A percentile compares a stretch with the other conserved stretches of the same genome.
Conservation (phyloP, 164 flowering plant genomes). For the Vitis vinifera region DNA sequence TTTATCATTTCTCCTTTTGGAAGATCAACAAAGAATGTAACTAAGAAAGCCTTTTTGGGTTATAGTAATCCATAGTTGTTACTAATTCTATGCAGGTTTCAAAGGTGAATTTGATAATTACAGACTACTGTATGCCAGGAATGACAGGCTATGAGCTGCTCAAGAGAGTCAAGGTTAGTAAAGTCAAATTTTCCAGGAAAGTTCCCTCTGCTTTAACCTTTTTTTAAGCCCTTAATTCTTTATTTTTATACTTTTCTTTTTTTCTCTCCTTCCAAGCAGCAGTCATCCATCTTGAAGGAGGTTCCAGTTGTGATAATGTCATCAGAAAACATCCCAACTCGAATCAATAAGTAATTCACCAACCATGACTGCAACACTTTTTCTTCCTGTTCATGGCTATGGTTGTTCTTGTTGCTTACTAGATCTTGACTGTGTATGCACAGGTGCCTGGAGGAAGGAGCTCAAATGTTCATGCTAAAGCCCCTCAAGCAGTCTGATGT, state of each 20-base stretch:
- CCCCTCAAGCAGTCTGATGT: constrained; percentile 68
- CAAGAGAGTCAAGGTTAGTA: constrained; percentile 65
- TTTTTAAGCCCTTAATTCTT: too few relatives aligned
- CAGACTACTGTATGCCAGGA: constrained; percentile 90
- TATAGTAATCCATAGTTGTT: too few relatives aligned
- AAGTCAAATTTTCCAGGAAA: too few relatives aligned
- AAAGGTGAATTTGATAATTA: constrained; percentile 67
- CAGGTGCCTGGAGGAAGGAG: constrained; percentile 81
- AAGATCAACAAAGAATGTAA: too few relatives aligned
- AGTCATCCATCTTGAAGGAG: constrained; percentile 62
- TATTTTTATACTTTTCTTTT: too few relatives aligned
- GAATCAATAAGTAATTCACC: constrained; percentile 51
- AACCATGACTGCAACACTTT: too few relatives aligned
- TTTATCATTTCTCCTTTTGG: too few relatives aligned
- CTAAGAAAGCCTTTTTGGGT: too few relatives aligned
- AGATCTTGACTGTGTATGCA: too few relatives aligned
- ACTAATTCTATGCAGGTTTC: constrained; percentile 25
- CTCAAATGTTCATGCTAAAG: constrained; percentile 67
- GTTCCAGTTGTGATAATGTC: constrained; percentile 87
- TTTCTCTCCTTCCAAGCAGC: constrained; percentile 34
- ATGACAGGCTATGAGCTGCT: constrained; percentile 86
- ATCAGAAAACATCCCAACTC: constrained; percentile 70
- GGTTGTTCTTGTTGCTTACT: not conserved
- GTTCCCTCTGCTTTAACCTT: too few relatives aligned
- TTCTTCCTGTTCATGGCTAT: not conserved